Base-by-base conservation (phyloP, 192 early-diverging fungal genomes). In the Umbelopsis ramanniana region DNA sequence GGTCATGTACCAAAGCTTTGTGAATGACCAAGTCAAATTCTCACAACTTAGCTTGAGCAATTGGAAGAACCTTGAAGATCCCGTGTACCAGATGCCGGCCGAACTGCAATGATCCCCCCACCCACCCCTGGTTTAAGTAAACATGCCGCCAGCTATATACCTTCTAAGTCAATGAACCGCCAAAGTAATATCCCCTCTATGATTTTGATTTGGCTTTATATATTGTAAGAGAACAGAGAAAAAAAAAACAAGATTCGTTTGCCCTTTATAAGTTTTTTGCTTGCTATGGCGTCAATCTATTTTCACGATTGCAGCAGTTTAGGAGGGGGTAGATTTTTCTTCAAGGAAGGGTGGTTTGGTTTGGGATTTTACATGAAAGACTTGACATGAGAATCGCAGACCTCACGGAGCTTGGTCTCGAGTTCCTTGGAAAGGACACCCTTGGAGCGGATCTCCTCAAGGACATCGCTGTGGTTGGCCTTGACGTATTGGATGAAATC, bases 351-450 rank as follows among this genome's bases (percentile, higher is more conserved):
- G 7, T 12, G 46, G 55, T 47, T 22, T n/a, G 40, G 53, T 55
- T 22, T 55, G 33, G 26, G 23, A 22, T 23, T 71, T 81, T 81
- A 87, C 79, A 89, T 79, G 80, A 94, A 94, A 71, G 89, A 84
- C 86, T 91, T 90, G 81, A 87, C 86, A 81, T 90, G 92, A 81
- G 88, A 89, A 60, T 81, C 83, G 67, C 87, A 88, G 79, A 96
- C 89, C 82, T 89, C 85, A 80, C 93, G 94, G 74, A 99, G 94
- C 93, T 97, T 95, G 81, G 85, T 89, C 70, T 97, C 94, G 60
- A 90, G 90, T 52, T 94, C 94, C 57, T 93, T 88, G 83, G 86
- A 91, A 82, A 99, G 91, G 76, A 90, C 87, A 78, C 90, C 91
- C 81, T 96, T 88, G 82, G 87, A 90, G 89, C 92, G 92, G 86